Evolutionary conservation across 78 protist genomes (phyloP), one percentile per base, ranked within the genome.

Genomic region (Dictyostelium firmibasis): DNA sequence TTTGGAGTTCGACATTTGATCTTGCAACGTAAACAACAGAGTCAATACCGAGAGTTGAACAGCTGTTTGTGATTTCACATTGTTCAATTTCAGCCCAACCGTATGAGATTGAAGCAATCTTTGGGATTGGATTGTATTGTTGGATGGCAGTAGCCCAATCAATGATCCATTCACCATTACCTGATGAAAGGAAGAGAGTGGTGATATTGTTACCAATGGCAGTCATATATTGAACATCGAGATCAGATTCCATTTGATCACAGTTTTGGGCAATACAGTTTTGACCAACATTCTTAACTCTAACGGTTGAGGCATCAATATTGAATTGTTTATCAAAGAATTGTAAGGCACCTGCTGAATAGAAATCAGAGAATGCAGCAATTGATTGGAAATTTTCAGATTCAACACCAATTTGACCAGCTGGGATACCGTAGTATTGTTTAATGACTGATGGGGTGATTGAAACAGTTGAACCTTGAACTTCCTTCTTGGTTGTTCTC

Each of bases 51-150:
- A 78, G 36, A 1, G 91, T 77, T 25, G n/a, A 14, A 74, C 96
- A 93, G 29, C 27, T 85, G 38, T 27, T 72, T 76, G 92, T 85
- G 25, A 86, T 31, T 41, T 53, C 41, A 82, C 96, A 93, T 78
- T 93, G 96, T 43, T 81, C 91, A 77, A 93, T 9, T 81, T 94
- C 97, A 57, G 97, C 69, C 62, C 69, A 94, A 83, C 97, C 97
- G 29, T 94, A 94, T 11, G 83, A 57, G 85, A 94, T 35, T 16
- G 97, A 94, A 16, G 82, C 18, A 36, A 94, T 81, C 74, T 72
- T 41, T 78, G 97, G 97, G 16, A 78, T n/a, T 72, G 82, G 85
- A 4, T 35, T n/a, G n/a, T 35, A 36, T 11, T 25, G 8, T 20
- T 78, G 69, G 38, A 93, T 74, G 38, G 77, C 77, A 41, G 33